Evolutionary conservation across 139 green algal genomes (phyloP), one percentile per base, ranked within the genome.

Genomic region (Chlorella sp.): DNA sequence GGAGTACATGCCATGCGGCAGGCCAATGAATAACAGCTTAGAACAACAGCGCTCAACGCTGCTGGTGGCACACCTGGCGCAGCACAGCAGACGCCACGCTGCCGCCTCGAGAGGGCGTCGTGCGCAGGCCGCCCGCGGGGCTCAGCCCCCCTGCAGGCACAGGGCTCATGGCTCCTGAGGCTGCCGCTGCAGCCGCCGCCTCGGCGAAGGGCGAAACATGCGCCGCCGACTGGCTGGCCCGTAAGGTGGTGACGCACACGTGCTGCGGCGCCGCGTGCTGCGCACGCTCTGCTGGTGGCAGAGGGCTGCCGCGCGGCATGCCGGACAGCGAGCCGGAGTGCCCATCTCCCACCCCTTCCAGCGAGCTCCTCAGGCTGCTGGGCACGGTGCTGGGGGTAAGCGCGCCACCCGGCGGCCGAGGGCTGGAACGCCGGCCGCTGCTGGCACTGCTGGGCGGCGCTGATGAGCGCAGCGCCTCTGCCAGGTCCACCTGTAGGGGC

Each of bases 11-110:
- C n/a, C n/a, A n/a, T n/a, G n/a, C n/a, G n/a, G n/a, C n/a, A n/a
- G n/a, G n/a, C n/a, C n/a, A n/a, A n/a, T n/a, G n/a, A n/a, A n/a
- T n/a, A n/a, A n/a, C n/a, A n/a, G n/a, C n/a, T n/a, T n/a, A n/a
- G n/a, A n/a, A n/a, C n/a, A n/a, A n/a, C n/a, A n/a, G n/a, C n/a
- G n/a, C n/a, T n/a, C n/a, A n/a, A n/a, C n/a, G n/a, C n/a, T n/a
- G n/a, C n/a, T n/a, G n/a, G n/a, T n/a, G n/a, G n/a, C n/a, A n/a
- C 51, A 72, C 67, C 44, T 85, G 80, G 28, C 80, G 80, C 67
- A 78, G 80, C 47, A 86, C 36, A 1, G 81, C 81, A 13, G 81
- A 60, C 6, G 81, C 81, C 3, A 57, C 36, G 51, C 80, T 71
- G 32, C 32, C 74, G 15, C 51, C 51, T 21, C 13, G 51, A 15